phyloP scores from a whole-genome alignment of 148 eudicot genomes.

The Cornus controversa region DNA sequence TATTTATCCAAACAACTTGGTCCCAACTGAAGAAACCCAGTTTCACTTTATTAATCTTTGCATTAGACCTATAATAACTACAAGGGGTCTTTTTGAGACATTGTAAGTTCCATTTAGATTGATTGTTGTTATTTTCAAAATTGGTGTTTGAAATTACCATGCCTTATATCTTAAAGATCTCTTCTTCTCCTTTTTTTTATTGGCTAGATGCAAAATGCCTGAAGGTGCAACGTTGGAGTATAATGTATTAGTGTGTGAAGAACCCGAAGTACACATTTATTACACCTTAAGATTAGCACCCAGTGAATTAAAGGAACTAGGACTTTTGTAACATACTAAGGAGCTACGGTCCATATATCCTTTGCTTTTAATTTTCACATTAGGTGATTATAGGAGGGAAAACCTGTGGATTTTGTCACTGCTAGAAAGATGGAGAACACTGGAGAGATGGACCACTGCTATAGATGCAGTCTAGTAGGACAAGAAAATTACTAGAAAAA shows the following conservation, averaged over 20 bases:
- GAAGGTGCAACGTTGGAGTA: too few species aligned
- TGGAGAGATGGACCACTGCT: background rate
- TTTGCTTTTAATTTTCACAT: background rate
- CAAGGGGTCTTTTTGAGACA: too few species aligned
- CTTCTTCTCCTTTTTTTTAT: too few species aligned
- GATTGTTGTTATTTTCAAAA: too few species aligned
- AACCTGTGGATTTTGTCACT: background rate
- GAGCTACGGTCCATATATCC: background rate
- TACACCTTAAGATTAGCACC: background rate
- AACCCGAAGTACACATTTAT: background rate
- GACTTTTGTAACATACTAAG: background rate
- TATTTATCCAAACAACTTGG: too few species aligned
- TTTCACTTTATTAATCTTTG: too few species aligned
- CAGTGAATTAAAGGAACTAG: background rate
- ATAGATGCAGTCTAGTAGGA: background rate
- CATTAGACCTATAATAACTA: too few species aligned
- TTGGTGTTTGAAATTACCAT: too few species aligned
- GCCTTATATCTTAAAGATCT: too few species aligned
- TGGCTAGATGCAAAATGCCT: background rate
- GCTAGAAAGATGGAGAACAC: background rate
- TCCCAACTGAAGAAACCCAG: too few species aligned
- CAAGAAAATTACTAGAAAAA: slow-evolving; percentile 4
- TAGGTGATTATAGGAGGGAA: background rate
- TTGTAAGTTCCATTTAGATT: too few species aligned
- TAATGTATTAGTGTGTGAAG: background rate